Percentiles rank a stretch among this genome's conserved stretches.
Evolutionary conservation across 352 stramenopile genomes (phyloP).

Genomic region (Plasmopara viticola): DNA sequence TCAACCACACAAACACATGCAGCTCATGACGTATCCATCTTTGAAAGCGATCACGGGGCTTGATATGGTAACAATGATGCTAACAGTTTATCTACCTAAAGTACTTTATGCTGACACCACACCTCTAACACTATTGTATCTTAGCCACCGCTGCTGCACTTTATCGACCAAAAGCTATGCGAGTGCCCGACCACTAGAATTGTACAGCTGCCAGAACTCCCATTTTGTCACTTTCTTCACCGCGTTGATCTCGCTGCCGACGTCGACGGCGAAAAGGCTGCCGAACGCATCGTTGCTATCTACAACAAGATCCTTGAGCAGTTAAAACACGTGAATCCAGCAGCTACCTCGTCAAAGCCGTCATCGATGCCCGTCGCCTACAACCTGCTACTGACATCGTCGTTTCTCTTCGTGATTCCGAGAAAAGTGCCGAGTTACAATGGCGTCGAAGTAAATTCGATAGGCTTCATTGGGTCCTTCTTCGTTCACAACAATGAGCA

Average conservation of each 20-base stretch:
- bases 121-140: too few relatives aligned
- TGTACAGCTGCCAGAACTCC: constrained; percentile 55
- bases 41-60: constrained; percentile 52
- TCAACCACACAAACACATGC: constrained; percentile 86
- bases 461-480: constrained; percentile 79
- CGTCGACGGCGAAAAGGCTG: constrained; percentile 34
- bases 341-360: background rate
- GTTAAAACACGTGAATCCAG: constrained; percentile 27
- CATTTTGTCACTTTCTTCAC: constrained; percentile 71
- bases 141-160: constrained; percentile 68
- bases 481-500: constrained; percentile 63
- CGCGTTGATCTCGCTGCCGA: constrained; percentile 37
- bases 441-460: constrained; percentile 80
- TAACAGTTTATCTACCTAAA: too few relatives aligned
- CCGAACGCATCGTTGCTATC: constrained; percentile 32
- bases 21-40: constrained; percentile 77
- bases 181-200: constrained; percentile 28
- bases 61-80: constrained; percentile 35
- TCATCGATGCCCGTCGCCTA: constrained; percentile 43
- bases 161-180: constrained; percentile 51
- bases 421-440: constrained; percentile 43
- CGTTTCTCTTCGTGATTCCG: constrained; percentile 68
- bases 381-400: constrained; percentile 70
- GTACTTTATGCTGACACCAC: too few relatives aligned
- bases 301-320: constrained; percentile 43